phyloP scores from a whole-genome alignment of 768 basidiomycete genomes.

The Mycena rebaudengoi region DNA sequence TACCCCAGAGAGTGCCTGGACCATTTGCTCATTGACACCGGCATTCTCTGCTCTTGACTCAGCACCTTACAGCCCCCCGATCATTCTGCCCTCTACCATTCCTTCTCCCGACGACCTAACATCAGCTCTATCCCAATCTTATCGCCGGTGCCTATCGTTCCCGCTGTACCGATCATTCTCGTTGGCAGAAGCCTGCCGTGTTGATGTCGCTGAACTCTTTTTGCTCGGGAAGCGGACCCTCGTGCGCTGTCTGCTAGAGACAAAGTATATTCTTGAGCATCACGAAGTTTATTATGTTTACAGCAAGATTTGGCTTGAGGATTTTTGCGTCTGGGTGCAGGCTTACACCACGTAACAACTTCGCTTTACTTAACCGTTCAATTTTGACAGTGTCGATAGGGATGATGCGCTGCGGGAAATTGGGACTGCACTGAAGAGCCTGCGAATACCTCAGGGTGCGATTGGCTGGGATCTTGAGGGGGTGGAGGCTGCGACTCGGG shows the following conservation, averaged over 20 bases:
- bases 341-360: constrained; percentile 74
- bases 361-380: too few species aligned
- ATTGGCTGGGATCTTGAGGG: constrained; percentile 79
- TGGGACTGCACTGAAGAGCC: constrained; percentile 47
- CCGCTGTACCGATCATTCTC: constrained; percentile 84
- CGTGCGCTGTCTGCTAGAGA: constrained; percentile 71
- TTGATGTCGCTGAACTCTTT: constrained; percentile 69
- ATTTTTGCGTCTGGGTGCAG: constrained; percentile 85
- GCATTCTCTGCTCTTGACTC: constrained; percentile 87
- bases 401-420: constrained; percentile 63
- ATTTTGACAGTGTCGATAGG: constrained; percentile 46
- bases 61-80: constrained; percentile 52
- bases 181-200: constrained; percentile 72
- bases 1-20: constrained; percentile 92
- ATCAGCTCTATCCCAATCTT: constrained; percentile 65
- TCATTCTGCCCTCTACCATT: constrained; percentile 27
- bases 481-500: constrained; percentile 65
- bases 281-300: constrained; percentile 92
- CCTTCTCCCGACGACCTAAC: constrained; percentile 60
- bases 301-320: constrained; percentile 86
- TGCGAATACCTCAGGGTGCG: constrained; percentile 57
- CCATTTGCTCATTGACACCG: constrained; percentile 74
- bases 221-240: constrained; percentile 68
- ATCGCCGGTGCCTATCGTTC: constrained; percentile 78
- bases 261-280: constrained; percentile 78